These are phyloP conservation scores for Salix koriyanagi DNA, from an alignment of 345 rosid species.

Conservation along the genomic window DNA sequence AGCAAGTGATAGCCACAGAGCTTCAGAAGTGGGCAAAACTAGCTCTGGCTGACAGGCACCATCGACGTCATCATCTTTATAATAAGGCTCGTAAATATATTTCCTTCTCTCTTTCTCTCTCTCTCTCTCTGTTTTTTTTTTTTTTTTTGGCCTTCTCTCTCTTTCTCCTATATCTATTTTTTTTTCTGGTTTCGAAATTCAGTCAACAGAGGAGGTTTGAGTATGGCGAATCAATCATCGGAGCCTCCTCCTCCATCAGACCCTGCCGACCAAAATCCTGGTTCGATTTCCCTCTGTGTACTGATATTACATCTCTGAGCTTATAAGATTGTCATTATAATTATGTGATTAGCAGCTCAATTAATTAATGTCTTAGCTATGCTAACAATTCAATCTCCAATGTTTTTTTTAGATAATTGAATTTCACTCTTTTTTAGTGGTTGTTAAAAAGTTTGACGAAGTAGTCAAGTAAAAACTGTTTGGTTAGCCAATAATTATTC, in stretches of 20 bases:
- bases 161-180: background rate
- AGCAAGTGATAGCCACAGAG: background rate
- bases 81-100: background rate
- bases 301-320: background rate
- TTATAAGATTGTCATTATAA: background rate
- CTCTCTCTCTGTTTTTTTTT: too few species aligned
- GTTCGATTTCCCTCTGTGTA: conserved; percentile 12
- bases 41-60: conserved; percentile 9
- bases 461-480: too few species aligned
- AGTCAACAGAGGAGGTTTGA: conserved; percentile 10
- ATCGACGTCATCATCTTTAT: background rate
- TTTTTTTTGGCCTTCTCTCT: background rate
- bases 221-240: conserved; percentile 41
- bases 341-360: background rate
- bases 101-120: background rate
- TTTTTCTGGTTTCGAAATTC: background rate
- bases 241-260: conserved; percentile 22
- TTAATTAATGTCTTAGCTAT: background rate
- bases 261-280: conserved; percentile 27
- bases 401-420: too few species aligned
- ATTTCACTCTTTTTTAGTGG: too few species aligned
- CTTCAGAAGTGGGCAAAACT: conserved; percentile 22
- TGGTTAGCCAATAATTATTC: too few species aligned
- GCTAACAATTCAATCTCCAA: too few species aligned
- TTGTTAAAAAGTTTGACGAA: too few species aligned